A percentile compares a stretch with the other conserved stretches of the same genome.
phyloP scores from a whole-genome alignment of 306 rosid genomes.

The Quercus mongolica region DNA sequence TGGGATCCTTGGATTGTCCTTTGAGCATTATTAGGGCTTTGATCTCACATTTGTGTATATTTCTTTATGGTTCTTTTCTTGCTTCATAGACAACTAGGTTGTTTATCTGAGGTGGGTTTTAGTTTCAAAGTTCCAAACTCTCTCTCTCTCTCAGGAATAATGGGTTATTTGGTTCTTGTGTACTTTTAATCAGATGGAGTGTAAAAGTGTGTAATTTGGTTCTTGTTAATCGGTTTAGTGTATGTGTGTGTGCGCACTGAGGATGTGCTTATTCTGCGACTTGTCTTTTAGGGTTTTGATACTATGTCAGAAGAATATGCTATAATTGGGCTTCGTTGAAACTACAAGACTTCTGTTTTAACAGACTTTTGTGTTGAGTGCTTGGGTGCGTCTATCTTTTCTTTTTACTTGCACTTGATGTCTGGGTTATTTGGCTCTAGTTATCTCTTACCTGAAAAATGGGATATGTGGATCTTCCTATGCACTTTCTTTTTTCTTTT shows the following conservation, averaged over 20 bases:
- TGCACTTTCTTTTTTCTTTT: neutral
- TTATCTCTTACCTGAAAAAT: neutral
- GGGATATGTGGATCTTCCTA: neutral
- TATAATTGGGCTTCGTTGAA: neutral
- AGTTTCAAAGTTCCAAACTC: neutral
- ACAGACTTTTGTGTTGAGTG: neutral
- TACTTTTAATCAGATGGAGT: neutral
- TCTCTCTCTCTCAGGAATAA: neutral
- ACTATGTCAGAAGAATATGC: neutral
- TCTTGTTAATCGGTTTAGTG: conserved; percentile 1
- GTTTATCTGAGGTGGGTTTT: neutral
- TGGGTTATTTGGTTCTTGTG: neutral
- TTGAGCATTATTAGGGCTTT: conserved; percentile 41
- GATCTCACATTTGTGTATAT: conserved; percentile 8
- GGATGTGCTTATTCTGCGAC: neutral
- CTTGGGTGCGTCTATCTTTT: neutral
- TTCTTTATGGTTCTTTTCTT: conserved; percentile 20
- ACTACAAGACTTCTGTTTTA: neutral
- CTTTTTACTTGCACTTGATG: neutral
- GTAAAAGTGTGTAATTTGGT: conserved; percentile 22
- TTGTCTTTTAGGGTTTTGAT: conserved; percentile 1
- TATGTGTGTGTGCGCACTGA: neutral
- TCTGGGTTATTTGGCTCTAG: neutral
- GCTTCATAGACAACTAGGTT: neutral
- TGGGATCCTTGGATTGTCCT: conserved; percentile 28